phyloP scores from a whole-genome alignment of 2,329 filamentous ascomycete species.

The Clarireedia monteithiana region DNA sequence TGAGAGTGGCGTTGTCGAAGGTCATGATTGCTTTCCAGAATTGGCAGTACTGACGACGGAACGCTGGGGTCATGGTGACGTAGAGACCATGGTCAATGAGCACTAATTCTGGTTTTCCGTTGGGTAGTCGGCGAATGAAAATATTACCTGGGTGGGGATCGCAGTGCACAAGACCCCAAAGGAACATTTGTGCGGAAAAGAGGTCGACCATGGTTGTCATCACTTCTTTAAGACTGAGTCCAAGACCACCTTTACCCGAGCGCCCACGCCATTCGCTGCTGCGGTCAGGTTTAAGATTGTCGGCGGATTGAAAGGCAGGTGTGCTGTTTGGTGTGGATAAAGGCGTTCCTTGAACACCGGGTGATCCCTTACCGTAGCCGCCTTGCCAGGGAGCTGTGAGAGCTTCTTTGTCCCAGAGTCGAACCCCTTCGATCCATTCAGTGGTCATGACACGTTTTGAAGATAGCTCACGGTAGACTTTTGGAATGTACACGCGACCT shows the following conservation, averaged over 20 bases:
- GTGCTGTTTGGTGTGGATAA: slow-evolving; percentile 33
- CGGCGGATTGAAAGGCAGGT: slow-evolving; percentile 34
- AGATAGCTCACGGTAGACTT: slow-evolving; percentile 74
- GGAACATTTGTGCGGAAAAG: slow-evolving; percentile 96
- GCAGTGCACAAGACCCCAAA: slow-evolving; percentile 92
- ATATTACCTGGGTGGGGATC: slow-evolving; percentile 97
- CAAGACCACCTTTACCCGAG: slow-evolving; percentile 70
- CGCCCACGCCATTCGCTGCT: slow-evolving; percentile 67
- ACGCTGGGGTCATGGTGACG: slow-evolving; percentile 77
- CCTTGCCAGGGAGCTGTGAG: slow-evolving; percentile 74
- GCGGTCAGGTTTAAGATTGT: slow-evolving; percentile 70
- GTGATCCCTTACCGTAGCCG: slow-evolving; percentile 66
- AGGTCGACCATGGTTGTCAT: slow-evolving; percentile 97
- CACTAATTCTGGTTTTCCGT: slow-evolving; percentile 79
- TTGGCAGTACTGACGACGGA: slow-evolving; percentile 75
- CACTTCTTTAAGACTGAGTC: slow-evolving; percentile 73
- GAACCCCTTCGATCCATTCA: slow-evolving; percentile 94
- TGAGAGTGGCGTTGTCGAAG: slow-evolving; percentile 80
- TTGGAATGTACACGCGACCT: slow-evolving; percentile 79
- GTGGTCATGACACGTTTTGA: slow-evolving; percentile 83
- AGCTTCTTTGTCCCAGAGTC: slow-evolving; percentile 84
- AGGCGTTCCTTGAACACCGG: slow-evolving; percentile 63
- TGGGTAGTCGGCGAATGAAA: slow-evolving; percentile 79
- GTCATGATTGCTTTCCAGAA: slow-evolving; percentile 95
- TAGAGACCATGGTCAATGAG: slow-evolving; percentile 97